Percentiles rank a stretch among this genome's conserved stretches.
phyloP scores from a whole-genome alignment of 176 grass and related monocot species.

The Secale cereale region DNA sequence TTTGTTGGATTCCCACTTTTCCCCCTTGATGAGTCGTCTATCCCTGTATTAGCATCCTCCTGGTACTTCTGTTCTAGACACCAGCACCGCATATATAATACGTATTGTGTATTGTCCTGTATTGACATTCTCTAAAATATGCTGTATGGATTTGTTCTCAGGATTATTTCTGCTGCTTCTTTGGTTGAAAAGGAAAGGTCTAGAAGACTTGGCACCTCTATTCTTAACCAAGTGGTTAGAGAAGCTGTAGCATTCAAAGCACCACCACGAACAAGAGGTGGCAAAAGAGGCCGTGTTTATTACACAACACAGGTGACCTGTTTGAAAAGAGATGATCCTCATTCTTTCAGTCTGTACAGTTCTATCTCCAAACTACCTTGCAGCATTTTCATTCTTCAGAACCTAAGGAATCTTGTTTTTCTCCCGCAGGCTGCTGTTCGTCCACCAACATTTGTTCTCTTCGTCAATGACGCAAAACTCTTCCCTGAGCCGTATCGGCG shows the following conservation, averaged over 20 bases:
- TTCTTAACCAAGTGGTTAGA: conserved; percentile 93
- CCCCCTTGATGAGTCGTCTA: background rate
- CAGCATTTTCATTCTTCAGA: background rate
- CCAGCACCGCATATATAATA: background rate
- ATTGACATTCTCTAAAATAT: conserved; percentile 3
- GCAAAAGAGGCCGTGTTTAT: conserved; percentile 80
- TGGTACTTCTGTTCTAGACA: background rate
- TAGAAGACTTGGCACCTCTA: conserved; percentile 82
- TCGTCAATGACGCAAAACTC: conserved; percentile 92
- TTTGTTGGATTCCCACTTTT: background rate
- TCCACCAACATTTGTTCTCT: conserved; percentile 93
- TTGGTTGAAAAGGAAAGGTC: conserved; percentile 93
- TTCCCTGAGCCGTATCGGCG: conserved; percentile 80
- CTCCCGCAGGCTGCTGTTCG: conserved; percentile 65
- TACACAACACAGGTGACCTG: conserved; percentile 82
- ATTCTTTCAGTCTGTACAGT: conserved; percentile 7
- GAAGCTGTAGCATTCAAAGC: conserved; percentile 94
- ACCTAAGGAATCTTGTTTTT: background rate
- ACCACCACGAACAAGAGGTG: conserved; percentile 88
- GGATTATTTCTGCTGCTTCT: conserved; percentile 78
- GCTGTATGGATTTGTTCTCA: conserved; percentile 16
- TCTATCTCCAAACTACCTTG: background rate
- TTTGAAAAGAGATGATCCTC: background rate
- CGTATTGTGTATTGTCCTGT: background rate
- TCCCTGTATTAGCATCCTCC: background rate